Conservation (phyloP, 177 flowering plant species). For the Vitis hybrid region DNA sequence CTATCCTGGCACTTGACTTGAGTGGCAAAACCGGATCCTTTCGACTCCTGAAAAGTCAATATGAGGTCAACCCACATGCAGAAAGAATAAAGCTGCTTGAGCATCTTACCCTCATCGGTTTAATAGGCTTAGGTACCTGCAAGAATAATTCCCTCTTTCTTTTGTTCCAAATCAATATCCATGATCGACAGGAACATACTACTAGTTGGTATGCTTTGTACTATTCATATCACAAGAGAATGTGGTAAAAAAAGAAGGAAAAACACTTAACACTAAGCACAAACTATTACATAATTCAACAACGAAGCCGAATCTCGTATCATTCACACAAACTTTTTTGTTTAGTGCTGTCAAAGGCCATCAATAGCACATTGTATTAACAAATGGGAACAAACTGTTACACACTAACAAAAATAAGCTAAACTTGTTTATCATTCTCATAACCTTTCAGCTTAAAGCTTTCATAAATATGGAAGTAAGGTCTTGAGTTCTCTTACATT, state of each 20-base stretch:
- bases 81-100: conserved; percentile 17
- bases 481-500: neutral
- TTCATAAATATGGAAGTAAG: neutral
- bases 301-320: neutral
- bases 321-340: conserved; percentile 2
- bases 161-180: neutral
- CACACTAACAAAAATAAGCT: too few species aligned
- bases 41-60: conserved; percentile 2
- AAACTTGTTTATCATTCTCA: too few species aligned
- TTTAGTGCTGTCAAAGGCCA: neutral
- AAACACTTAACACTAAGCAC: neutral
- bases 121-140: conserved; percentile 9
- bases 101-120: conserved; percentile 7
- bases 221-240: too few species aligned
- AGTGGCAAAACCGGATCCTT: conserved; percentile 12
- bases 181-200: too few species aligned
- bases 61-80: neutral
- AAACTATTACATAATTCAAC: neutral
- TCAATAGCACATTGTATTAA: too few species aligned
- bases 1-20: conserved; percentile 1
- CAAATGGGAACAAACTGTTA: too few species aligned
- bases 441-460: too few species aligned
- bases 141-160: conserved; percentile 3
- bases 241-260: neutral
- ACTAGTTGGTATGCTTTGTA: too few species aligned